Base-by-base conservation (phyloP, 2,329 filamentous ascomycete genomes). In the Parasarocladium wereldwijsianum region DNA sequence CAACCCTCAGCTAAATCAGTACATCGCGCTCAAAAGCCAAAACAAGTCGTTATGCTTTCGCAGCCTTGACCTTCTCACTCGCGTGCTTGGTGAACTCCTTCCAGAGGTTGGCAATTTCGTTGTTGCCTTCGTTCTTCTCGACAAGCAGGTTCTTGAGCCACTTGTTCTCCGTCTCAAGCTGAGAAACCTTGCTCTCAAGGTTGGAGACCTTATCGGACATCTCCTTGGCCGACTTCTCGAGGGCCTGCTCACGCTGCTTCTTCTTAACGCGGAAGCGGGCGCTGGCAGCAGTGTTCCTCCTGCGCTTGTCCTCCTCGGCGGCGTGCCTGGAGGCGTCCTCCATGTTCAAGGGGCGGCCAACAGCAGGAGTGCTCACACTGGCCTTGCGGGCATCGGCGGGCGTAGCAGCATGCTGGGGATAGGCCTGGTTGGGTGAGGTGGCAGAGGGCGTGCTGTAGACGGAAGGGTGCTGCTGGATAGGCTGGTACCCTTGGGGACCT, bases 261-360 rank as follows among this genome's bases (percentile, higher is more conserved):
- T 93, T 93, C 73, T 93, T 93, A 50, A 90, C 74, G 35, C 84
- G 78, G 66, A 93, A 93, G 29, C 84, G 78, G 12, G 84, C 84
- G 40, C 77, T 85, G 32, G 84, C 84, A 18, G 84, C 84, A 3
- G 85, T 92, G 58, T 93, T 93, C 39, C 84, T 75, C 35, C 83
- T 74, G 29, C 84, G 77, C 60, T 92, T 92, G 51, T 93, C 84
- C 55, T 93, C 84, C 52, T 93, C 84, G 14, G 83, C 83, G 9
- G 78, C 78, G 5, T 74, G 41, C 22, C 80, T 76, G 9, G 77
- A 76, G 22, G 71, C 62, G 38, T 85, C 80, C 51, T 86, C 80
- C 28, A 78, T 66, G 42, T 56, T 67, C 35, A 73, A 39, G 26
- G 65, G 55, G 33, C 52, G 62, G 36, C 48, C 51, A 23, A 52